Evolutionary conservation across 805 yeast species (phyloP), one percentile per base, ranked within the genome.

Genomic region (Candida tibetensis): DNA sequence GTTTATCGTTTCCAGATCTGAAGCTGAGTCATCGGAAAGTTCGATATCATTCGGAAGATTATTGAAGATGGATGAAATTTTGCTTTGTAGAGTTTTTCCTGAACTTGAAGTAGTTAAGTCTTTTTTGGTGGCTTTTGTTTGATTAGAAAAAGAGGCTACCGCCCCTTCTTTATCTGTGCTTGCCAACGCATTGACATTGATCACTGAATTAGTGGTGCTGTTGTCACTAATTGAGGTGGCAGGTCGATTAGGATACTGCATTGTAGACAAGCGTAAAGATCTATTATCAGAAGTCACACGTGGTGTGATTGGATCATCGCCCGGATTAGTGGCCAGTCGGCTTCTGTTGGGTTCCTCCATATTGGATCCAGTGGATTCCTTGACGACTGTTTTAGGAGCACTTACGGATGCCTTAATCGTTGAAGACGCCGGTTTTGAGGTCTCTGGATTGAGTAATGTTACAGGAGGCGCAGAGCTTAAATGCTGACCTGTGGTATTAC

Each of bases 21-120:
- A 62, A 2, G 70, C 71, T n/a, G 71, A 64, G 44, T 69, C 74
- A 36, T 69, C 75, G 0, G 72, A 66, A 5, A 69, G 48, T 41
- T 69, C 74, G 36, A 69, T 66, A 51, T 69, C 75, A 45, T 69
- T 69, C 10, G 75, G 75, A n/a, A 69, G 49, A 30, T 69, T 69
- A 42, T 65, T 69, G 51, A 69, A 69, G 4, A 68, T 62, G 5
- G 71, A 56, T 2, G 71, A 53, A 9, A 66, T 65, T 23, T 60
- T 49, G 42, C 50, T 60, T 44, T 56, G 66, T 5, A 63, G 47
- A n/a, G 60, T 43, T 15, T 40, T 32, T 22, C 36, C 41, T 10
- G 23, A 28, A 8, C 23, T 36, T 3, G 36, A 13, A 6, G 32
- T 15, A 4, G 32, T 26, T 9, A 10, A 21, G 10, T 15, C 25